phyloP scores from a whole-genome alignment of 441 rosid genomes.

The Arabidopsis lyrata region DNA sequence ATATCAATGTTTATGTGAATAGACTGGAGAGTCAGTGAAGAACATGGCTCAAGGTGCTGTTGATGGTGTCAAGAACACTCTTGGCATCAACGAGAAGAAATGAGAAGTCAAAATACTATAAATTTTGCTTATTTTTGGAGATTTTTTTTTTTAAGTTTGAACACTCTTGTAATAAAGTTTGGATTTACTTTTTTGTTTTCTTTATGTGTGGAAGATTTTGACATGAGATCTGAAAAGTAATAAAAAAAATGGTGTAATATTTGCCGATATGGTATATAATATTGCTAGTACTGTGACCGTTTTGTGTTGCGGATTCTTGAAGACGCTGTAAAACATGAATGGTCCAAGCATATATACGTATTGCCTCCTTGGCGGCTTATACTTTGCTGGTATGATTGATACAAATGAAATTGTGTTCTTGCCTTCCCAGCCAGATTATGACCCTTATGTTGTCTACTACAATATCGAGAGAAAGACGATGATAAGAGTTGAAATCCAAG shows the following conservation, averaged over 20 bases:
- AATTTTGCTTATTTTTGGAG: neutral
- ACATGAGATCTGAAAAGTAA: conserved; percentile 21
- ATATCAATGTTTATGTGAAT: neutral
- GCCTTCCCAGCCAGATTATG: no score
- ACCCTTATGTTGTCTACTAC: no score
- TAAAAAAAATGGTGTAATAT: conserved; percentile 2
- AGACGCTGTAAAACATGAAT: no score
- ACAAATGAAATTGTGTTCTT: no score
- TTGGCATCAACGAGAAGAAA: conserved; percentile 47
- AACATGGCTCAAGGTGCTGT: conserved; percentile 54
- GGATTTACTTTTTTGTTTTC: neutral
- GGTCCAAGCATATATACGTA: no score
- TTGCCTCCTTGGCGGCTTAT: no score
- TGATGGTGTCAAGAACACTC: conserved; percentile 48
- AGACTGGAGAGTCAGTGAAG: conserved; percentile 51
- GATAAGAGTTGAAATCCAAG: no score
- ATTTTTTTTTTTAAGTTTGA: neutral
- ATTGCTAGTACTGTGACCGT: neutral
- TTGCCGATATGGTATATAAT: neutral
- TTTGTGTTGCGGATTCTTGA: no score
- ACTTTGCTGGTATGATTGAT: no score
- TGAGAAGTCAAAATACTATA: conserved; percentile 9
- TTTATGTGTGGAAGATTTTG: neutral
- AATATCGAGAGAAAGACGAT: no score
- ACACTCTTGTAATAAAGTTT: conserved; percentile 6